phyloP scores from a whole-genome alignment of 2,329 filamentous ascomycete species.

The Domatiomyces catenatus region DNA sequence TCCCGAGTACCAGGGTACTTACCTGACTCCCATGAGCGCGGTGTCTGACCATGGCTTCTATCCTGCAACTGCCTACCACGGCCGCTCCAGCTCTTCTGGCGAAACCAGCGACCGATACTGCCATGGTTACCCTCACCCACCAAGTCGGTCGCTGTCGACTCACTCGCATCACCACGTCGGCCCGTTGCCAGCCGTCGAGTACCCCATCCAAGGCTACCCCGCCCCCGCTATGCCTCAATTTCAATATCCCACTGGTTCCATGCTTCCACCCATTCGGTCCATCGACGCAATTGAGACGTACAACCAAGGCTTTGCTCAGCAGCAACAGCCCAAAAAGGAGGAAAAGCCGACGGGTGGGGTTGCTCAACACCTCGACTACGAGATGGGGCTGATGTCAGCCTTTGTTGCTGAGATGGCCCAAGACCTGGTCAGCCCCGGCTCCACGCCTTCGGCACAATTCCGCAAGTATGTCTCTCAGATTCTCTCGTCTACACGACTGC shows the following conservation, averaged over 20 bases:
- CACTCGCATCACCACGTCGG: not conserved
- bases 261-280: conserved; percentile 29
- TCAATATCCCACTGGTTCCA: conserved; percentile 15
- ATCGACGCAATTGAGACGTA: conserved; percentile 21
- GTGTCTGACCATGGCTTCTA: conserved; percentile 20
- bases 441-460: conserved; percentile 55
- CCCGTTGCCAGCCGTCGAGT: not conserved
- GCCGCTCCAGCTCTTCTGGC: conserved; percentile 29
- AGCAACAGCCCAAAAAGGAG: conserved; percentile 36
- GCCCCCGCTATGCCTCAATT: conserved; percentile 6
- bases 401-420: conserved; percentile 84
- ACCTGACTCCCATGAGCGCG: conserved; percentile 15
- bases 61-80: conserved; percentile 24
- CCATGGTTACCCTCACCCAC: conserved; percentile 27
- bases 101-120: conserved; percentile 33
- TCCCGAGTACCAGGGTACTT: conserved; percentile 16
- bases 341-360: conserved; percentile 67
- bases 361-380: conserved; percentile 86
- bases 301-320: conserved; percentile 14
- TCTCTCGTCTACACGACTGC: conserved; percentile 73
- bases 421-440: conserved; percentile 50
- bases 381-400: conserved; percentile 90
- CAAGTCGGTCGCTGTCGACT: conserved; percentile 16
- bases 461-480: conserved; percentile 88
- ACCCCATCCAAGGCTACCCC: conserved; percentile 1